Evolutionary conservation across 768 basidiomycete genomes (phyloP).

Genomic region (Mycena kentingensis): DNA sequence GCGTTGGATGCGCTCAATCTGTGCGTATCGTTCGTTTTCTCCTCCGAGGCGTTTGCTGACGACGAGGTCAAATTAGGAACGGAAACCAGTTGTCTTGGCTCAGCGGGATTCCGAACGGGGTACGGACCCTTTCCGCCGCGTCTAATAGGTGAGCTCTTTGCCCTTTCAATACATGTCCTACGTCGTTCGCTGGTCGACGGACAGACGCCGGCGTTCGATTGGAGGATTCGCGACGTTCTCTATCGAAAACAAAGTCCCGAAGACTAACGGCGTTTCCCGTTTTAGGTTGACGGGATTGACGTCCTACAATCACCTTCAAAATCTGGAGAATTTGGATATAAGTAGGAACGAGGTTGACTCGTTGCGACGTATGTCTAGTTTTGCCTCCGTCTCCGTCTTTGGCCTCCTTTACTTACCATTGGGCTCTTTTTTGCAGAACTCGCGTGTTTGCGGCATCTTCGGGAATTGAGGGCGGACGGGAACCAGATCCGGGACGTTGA

Average conservation of each 20-base stretch:
- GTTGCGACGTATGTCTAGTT: constrained; percentile 67
- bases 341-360: constrained; percentile 89
- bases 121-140: constrained; percentile 78
- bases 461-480: constrained; percentile 87
- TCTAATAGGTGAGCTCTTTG: constrained; percentile 62
- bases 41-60: constrained; percentile 12
- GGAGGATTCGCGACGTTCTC: constrained; percentile 14
- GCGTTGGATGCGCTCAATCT: constrained; percentile 71
- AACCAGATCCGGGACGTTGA: constrained; percentile 76
- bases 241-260: constrained; percentile 1
- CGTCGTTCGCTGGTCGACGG: constrained; percentile 9
- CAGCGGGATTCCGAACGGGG: constrained; percentile 70
- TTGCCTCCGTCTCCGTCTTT: constrained; percentile 13
- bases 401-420: constrained; percentile 16
- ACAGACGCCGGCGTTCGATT: constrained; percentile 4
- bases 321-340: constrained; percentile 88
- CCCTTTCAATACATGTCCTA: constrained; percentile 11
- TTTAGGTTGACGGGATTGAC: constrained; percentile 80
- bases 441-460: constrained; percentile 77
- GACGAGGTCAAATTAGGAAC: constrained; percentile 48
- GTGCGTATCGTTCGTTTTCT: constrained; percentile 49
- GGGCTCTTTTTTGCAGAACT: constrained; percentile 58
- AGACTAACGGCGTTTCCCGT: constrained; percentile 16
- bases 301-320: constrained; percentile 83
- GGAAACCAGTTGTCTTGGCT: constrained; percentile 76